Base-by-base conservation (phyloP, 2,329 filamentous ascomycete genomes). In the Fusarium secorum region DNA sequence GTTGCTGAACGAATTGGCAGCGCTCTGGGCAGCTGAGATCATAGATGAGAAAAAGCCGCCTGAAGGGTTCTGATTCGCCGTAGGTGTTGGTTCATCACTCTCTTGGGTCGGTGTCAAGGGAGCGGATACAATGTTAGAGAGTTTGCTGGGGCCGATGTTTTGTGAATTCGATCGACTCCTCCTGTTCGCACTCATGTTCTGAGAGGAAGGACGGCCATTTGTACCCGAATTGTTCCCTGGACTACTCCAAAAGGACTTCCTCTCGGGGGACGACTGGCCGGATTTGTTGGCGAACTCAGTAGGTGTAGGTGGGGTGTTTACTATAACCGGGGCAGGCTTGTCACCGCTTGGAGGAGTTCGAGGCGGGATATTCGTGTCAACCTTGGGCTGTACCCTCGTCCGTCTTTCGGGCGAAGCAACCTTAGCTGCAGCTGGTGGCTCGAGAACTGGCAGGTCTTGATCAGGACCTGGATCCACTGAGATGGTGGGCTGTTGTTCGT, bases 31-130 rank as follows among this genome's bases (percentile, higher is more conserved):
- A 48, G 92, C 95, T 42, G 94, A 95, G 71, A 99, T 89, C 78
- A 99, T 93, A 30, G 93, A 95, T 8, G 94, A 97, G 81, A 99
- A 98, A 83, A 99, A 98, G 2, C 94, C 91, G 39, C 87, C 84
- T 59, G 70, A 44, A 28, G 69, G 28, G n/a, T 72, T 72, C 22
- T 88, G 86, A 36, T 88, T 72, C 28, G 88, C 86, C 33, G 87
- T 89, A 76, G 78, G 76, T 66, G 88, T 89, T n/a, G 83, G 78
- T 60, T 80, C 75, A 74, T 90, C 90, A 79, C 82, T 85, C 79
- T 98, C 95, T 39, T 89, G 85, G 1, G 91, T 92, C 11, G 94
- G 93, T 6, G 94, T 93, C 56, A 96, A 84, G 13, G 94, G 91
- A 20, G 88, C 89, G 59, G 88, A 86, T 70, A 90, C 90, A 53